Base-by-base conservation (phyloP, 1,284 basidiomycete species). In the Naganishia liquefaciens region DNA sequence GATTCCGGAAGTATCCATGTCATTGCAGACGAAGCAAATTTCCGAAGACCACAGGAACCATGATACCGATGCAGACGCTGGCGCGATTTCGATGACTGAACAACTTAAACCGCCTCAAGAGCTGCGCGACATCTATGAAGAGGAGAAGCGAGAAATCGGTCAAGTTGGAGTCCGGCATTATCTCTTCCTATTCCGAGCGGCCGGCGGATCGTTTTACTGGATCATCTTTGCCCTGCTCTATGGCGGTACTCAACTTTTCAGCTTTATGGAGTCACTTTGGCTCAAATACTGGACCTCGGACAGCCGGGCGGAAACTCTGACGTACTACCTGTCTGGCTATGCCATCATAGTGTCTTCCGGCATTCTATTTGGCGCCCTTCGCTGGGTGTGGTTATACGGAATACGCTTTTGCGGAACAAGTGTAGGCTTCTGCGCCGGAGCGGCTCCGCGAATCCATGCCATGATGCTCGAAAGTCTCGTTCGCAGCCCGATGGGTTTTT, bases 401-500 rank as follows among this genome's bases (percentile, higher is more conserved):
- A 46, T 77, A 4, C 69, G 70, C 7, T 71, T 71, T 57, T 28
- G 69, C 61, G 51, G 50, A 13, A 47, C 42, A 21, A 49, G 63
- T 5, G 67, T 67, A 62, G 89, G 88, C 28, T 78, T 87, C 67
- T 80, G 84, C 68, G 81, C 81, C 57, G 77, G 88, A 30, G 79
- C 81, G 6, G 87, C 87, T 0, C 86, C 86, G 67, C 81, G 76
- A 23, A 79, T 91, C 47, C 90, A 89, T 77, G 82, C 80, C 70
- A 77, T 77, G 51, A 84, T 86, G 13, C 79, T 87, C 54, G 77
- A 71, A 33, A 81, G 81, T 23, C 84, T 91, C 10, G 76, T 89
- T 25, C 78, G 81, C 11, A 88, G 89, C 0, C 88, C 89, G 0
- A 80, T 88, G 51, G 82, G 86, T 3, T 91, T 90, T 79, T 92